Evolutionary conservation across 345 rosid genomes (phyloP).

Genomic region (Boechera stricta): DNA sequence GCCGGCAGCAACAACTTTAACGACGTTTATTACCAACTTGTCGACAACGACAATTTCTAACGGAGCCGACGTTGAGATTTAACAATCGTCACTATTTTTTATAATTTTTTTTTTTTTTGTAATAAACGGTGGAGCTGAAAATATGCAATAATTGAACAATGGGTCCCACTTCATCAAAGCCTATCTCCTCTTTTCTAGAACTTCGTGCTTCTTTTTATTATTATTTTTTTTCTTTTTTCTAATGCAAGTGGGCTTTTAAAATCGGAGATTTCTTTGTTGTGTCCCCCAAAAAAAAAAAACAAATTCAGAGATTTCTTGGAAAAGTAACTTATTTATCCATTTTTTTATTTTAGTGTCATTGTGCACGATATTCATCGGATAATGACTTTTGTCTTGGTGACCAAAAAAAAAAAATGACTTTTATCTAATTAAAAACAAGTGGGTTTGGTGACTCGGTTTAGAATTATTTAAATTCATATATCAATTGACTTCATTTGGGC

Average conservation of each 20-base stretch:
- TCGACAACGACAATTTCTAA: slow-evolving; percentile 26
- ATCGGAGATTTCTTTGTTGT: neutral
- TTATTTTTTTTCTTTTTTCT: neutral
- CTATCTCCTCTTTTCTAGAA: neutral
- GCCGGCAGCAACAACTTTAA: neutral
- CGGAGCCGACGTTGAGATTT: slow-evolving; percentile 22
- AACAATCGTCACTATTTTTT: slow-evolving; percentile 22
- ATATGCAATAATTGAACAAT: slow-evolving; percentile 4
- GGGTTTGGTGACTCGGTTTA: neutral
- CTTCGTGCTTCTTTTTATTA: neutral
- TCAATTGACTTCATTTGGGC: neutral
- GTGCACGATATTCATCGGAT: neutral
- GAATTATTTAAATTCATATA: neutral
- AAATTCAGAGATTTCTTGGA: no score
- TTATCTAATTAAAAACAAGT: neutral
- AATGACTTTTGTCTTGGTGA: neutral
- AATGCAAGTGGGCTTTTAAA: neutral
- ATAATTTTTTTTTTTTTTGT: neutral
- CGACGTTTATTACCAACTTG: slow-evolving; percentile 23
- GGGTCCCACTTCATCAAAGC: neutral
- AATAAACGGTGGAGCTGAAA: slow-evolving; percentile 28
- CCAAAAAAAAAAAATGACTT: no score
- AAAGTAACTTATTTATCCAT: neutral
- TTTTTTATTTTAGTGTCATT: neutral
- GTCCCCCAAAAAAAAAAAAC: no score